Conservation (phyloP, 257 asterid species). For the Nicotiana sylvestris region DNA sequence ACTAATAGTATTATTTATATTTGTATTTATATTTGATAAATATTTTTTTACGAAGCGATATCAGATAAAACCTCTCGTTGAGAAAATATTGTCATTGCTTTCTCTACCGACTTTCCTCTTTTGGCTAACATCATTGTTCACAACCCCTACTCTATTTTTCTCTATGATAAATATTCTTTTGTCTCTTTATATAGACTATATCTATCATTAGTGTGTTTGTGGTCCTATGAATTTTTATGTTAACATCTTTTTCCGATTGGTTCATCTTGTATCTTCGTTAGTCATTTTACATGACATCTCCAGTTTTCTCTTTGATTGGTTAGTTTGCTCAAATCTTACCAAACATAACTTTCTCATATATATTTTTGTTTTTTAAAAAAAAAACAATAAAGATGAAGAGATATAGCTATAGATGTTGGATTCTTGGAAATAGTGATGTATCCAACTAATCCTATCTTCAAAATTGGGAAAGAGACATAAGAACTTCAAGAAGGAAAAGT, state of each 20-base stretch:
- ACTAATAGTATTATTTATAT: too few relatives aligned
- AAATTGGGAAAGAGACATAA: neutral
- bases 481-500: neutral
- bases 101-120: too few relatives aligned
- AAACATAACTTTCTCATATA: neutral
- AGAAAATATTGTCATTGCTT: too few relatives aligned
- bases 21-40: too few relatives aligned
- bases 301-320: neutral
- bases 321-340: neutral
- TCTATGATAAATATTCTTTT: neutral
- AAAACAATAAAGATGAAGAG: neutral
- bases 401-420: neutral
- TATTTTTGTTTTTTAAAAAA: neutral
- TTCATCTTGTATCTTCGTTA: neutral
- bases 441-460: slow-evolving; percentile 7
- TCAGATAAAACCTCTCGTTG: neutral
- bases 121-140: too few relatives aligned
- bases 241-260: neutral
- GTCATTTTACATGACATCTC: neutral
- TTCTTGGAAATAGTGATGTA: neutral
- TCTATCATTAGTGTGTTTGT: neutral
- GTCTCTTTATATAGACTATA: neutral
- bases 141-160: neutral
- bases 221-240: neutral
- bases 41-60: neutral